Evolutionary conservation across 1,284 basidiomycete genomes (phyloP).

Genomic region (Moniliophthora roreri): DNA sequence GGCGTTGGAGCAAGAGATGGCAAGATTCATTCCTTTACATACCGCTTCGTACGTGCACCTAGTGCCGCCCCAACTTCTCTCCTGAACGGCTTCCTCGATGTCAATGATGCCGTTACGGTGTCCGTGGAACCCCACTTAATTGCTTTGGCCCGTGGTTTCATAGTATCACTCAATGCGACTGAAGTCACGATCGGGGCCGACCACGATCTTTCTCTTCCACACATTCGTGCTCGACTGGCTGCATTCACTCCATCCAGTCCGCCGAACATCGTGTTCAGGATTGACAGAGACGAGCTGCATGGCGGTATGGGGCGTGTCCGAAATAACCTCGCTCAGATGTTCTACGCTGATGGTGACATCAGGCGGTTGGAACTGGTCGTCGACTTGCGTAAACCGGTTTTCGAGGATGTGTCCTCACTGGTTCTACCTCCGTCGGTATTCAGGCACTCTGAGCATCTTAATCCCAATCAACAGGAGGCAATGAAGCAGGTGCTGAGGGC

Average conservation of each 20-base stretch:
- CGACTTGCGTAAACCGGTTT: constrained; percentile 73
- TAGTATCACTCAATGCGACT: constrained; percentile 68
- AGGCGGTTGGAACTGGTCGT: constrained; percentile 76
- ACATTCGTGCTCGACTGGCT: constrained; percentile 44
- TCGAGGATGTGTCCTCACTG: constrained; percentile 39
- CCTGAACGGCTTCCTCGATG: constrained; percentile 76
- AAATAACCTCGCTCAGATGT: constrained; percentile 88
- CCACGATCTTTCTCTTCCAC: constrained; percentile 64
- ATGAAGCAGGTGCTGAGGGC: constrained; percentile 77
- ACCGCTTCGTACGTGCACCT: constrained; percentile 24
- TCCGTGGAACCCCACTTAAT: constrained; percentile 85
- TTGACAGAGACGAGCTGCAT: constrained; percentile 92
- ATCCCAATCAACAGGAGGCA: constrained; percentile 75
- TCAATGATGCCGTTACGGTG: constrained; percentile 82
- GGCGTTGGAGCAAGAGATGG: constrained; percentile 28
- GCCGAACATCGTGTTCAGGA: constrained; percentile 64
- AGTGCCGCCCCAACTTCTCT: constrained; percentile 41
- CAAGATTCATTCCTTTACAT: constrained; percentile 69
- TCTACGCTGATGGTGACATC: constrained; percentile 74
- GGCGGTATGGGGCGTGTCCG: constrained; percentile 87
- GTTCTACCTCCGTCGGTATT: constrained; percentile 14
- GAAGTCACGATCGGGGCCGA: constrained; percentile 80
- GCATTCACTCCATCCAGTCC: constrained; percentile 17
- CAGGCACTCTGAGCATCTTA: constrained; percentile 47
- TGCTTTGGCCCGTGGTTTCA: constrained; percentile 84